Conservation (phyloP, 306 rosid species). For the Luffa acutangula region DNA sequence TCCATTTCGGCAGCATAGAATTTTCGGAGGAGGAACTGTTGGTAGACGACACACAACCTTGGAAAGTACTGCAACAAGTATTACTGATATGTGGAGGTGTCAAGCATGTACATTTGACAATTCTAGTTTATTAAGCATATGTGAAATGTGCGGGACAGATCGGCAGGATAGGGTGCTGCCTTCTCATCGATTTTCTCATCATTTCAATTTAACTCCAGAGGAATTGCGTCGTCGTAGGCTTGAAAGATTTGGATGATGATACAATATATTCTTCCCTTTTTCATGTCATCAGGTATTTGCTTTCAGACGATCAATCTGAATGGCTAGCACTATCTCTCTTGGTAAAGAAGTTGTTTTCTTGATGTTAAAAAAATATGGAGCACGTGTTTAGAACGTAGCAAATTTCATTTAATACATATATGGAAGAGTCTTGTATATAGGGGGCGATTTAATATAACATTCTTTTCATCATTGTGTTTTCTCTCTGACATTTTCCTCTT, state of each 20-base stretch:
- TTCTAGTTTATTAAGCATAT: conserved; percentile 29
- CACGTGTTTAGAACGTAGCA: background rate
- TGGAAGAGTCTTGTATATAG: too few species aligned
- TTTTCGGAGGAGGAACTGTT: conserved; percentile 53
- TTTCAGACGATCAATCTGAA: background rate
- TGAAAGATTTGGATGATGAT: conserved; percentile 49
- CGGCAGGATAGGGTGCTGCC: conserved; percentile 18
- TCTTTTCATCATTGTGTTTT: too few species aligned
- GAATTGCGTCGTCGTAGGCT: conserved; percentile 57
- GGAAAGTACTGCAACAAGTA: conserved; percentile 21
- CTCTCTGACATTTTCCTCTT: too few species aligned
- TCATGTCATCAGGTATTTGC: background rate
- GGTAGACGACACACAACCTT: conserved; percentile 20
- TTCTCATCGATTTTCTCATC: background rate
- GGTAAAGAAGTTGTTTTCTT: background rate
- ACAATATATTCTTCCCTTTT: background rate
- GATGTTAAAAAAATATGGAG: background rate
- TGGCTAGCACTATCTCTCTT: background rate
- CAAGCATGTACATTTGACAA: conserved; percentile 60
- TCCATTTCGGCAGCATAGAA: conserved; percentile 19
- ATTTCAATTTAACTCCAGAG: conserved; percentile 26
- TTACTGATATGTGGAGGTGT: conserved; percentile 55
- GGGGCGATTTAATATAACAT: too few species aligned
- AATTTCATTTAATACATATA: too few species aligned
- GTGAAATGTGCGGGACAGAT: conserved; percentile 69